Evolutionary conservation across 2,329 filamentous ascomycete genomes (phyloP).

Genomic region (Ascochyta lentis): DNA sequence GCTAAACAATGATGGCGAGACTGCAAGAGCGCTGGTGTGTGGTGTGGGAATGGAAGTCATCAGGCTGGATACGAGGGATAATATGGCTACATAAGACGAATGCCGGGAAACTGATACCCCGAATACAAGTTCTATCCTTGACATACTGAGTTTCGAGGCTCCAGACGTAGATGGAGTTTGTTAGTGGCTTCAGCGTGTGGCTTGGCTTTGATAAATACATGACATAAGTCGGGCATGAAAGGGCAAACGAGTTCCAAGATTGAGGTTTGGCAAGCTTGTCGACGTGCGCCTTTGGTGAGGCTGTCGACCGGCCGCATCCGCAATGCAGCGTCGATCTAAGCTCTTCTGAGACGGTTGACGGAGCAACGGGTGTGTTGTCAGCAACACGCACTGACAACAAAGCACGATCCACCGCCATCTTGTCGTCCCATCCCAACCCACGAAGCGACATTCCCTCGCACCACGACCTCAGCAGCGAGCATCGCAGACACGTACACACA

Average conservation of each 20-base stretch:
- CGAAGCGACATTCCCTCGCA: slow-evolving; percentile 14
- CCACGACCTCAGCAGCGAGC: slow-evolving; percentile 18
- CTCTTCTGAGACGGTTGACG: slow-evolving; percentile 18
- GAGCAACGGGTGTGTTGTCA: slow-evolving; percentile 22
- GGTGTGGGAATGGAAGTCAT: slow-evolving; percentile 47
- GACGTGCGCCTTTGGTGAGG: background rate
- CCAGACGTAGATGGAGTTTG: too few species aligned
- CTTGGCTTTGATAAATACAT: too few species aligned
- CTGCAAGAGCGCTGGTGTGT: slow-evolving; percentile 36
- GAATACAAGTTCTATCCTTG: background rate
- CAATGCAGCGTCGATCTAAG: background rate
- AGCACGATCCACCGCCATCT: slow-evolving; percentile 23
- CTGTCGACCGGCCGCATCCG: slow-evolving; percentile 1
- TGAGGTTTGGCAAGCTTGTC: too few species aligned
- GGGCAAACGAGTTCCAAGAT: too few species aligned
- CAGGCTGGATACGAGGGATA: slow-evolving; percentile 14
- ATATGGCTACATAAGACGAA: background rate
- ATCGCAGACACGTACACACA: slow-evolving; percentile 24
- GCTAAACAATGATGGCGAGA: slow-evolving; percentile 24
- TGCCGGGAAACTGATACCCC: background rate
- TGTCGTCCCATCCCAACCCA: slow-evolving; percentile 19
- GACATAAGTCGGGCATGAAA: too few species aligned
- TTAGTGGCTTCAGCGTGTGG: too few species aligned
- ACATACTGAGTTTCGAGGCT: background rate
- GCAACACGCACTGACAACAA: slow-evolving; percentile 35